A percentile compares a stretch with the other conserved stretches of the same genome.
phyloP scores from a whole-genome alignment of 352 stramenopile genomes.

The Globisporangium canariense region DNA sequence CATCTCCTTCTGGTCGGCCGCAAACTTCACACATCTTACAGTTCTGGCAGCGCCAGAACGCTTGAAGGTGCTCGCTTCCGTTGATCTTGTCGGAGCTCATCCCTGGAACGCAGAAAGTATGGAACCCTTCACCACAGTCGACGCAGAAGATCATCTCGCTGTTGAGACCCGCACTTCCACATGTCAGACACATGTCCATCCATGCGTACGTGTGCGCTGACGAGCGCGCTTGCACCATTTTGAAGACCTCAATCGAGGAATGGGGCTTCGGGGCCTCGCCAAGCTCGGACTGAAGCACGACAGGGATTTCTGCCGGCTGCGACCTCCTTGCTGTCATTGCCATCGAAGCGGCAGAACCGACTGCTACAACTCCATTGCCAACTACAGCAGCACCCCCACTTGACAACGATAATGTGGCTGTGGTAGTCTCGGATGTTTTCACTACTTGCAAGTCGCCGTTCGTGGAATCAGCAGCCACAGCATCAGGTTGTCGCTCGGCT shows the following conservation, averaged over 20 bases:
- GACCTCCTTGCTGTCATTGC: conserved; percentile 6
- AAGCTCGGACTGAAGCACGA: conserved; percentile 66
- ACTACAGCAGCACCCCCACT: background rate
- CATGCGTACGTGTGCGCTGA: conserved; percentile 87
- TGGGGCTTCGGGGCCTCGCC: conserved; percentile 40
- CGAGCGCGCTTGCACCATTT: conserved; percentile 68
- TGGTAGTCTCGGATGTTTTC: background rate
- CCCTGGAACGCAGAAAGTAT: conserved; percentile 88
- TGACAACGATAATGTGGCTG: conserved; percentile 6
- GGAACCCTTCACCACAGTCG: conserved; percentile 95
- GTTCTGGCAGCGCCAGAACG: conserved; percentile 92
- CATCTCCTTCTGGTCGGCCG: conserved; percentile 42
- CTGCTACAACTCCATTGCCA: background rate
- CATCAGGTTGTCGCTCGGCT: background rate
- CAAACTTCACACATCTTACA: conserved; percentile 96
- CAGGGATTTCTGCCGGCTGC: background rate
- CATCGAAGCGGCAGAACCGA: background rate
- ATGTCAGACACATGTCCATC: conserved; percentile 91
- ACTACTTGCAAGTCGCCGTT: background rate
- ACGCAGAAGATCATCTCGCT: conserved; percentile 93
- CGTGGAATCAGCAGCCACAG: conserved; percentile 2
- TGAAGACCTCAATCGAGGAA: conserved; percentile 67
- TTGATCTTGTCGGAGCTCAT: conserved; percentile 31
- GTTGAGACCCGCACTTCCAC: conserved; percentile 78
- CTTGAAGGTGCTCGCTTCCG: conserved; percentile 50